Conservation (phyloP, 352 stramenopile species). For the Phytophthora colocasiae region DNA sequence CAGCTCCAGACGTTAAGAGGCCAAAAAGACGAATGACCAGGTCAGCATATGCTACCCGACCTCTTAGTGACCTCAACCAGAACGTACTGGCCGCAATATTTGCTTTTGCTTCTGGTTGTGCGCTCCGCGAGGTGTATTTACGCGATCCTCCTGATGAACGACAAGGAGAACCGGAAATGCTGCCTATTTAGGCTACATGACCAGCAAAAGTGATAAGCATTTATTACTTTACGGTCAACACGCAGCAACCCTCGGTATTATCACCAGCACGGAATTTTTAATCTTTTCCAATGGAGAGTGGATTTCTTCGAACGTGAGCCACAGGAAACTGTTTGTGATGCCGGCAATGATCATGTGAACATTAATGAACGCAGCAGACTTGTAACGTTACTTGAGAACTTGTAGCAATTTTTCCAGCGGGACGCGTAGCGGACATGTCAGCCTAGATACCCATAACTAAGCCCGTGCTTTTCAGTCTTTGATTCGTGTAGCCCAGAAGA, state of each 20-base stretch:
- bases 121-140: slow-evolving; percentile 28
- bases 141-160: slow-evolving; percentile 6
- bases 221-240: too few species aligned
- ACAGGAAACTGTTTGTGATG: background rate
- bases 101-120: slow-evolving; percentile 8
- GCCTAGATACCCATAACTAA: background rate
- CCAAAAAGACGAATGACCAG: slow-evolving; percentile 8
- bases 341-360: background rate
- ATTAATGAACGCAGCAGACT: slow-evolving; percentile 3
- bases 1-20: background rate
- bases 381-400: background rate
- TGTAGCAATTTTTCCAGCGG: background rate
- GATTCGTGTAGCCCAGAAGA: background rate
- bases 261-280: too few species aligned
- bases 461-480: background rate
- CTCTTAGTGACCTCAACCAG: slow-evolving; percentile 18
- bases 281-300: too few species aligned
- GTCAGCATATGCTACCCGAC: background rate
- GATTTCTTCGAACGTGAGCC: too few species aligned
- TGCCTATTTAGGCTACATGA: too few species aligned
- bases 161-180: too few species aligned
- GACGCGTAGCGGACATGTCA: background rate
- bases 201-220: too few species aligned
- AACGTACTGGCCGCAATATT: slow-evolving; percentile 24
- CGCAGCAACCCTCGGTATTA: too few species aligned